Evolutionary conservation across 805 yeast genomes (phyloP).

Genomic region (Candida awuae): DNA sequence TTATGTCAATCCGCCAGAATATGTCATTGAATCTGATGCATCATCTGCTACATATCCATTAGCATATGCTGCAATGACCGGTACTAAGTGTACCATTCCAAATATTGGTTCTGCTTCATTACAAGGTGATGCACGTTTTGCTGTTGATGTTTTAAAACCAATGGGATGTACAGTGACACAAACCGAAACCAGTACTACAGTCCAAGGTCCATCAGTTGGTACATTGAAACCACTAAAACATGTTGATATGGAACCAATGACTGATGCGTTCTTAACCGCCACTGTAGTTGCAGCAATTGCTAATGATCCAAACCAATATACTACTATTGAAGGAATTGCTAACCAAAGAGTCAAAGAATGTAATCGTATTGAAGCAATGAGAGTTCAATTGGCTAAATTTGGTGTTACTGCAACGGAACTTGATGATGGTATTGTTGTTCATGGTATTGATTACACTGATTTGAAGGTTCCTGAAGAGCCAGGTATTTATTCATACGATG

Average conservation of each 20-base stretch:
- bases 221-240: constrained; percentile 56
- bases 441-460: constrained; percentile 49
- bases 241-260: constrained; percentile 99
- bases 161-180: constrained; percentile 93
- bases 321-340: constrained; percentile 90
- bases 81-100: constrained; percentile 86
- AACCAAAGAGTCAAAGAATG: constrained; percentile 98
- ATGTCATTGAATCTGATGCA: constrained; percentile 93
- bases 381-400: constrained; percentile 75
- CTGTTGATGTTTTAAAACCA: constrained; percentile 82
- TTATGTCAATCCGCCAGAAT: constrained; percentile 74
- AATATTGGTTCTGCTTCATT: constrained; percentile 86
- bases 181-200: constrained; percentile 81
- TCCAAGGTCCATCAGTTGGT: constrained; percentile 77
- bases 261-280: constrained; percentile 96
- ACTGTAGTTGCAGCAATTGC: constrained; percentile 94
- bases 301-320: constrained; percentile 42
- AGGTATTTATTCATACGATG: constrained; percentile 79
- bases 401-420: constrained; percentile 82
- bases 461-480: constrained; percentile 50
- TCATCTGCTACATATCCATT: constrained; percentile 96
- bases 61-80: constrained; percentile 95
- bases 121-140: constrained; percentile 97
- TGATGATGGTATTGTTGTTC: constrained; percentile 86
- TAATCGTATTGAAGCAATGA: constrained; percentile 94